phyloP scores from a whole-genome alignment of 192 early-diverging fungal species.

The Podochytrium sp. region DNA sequence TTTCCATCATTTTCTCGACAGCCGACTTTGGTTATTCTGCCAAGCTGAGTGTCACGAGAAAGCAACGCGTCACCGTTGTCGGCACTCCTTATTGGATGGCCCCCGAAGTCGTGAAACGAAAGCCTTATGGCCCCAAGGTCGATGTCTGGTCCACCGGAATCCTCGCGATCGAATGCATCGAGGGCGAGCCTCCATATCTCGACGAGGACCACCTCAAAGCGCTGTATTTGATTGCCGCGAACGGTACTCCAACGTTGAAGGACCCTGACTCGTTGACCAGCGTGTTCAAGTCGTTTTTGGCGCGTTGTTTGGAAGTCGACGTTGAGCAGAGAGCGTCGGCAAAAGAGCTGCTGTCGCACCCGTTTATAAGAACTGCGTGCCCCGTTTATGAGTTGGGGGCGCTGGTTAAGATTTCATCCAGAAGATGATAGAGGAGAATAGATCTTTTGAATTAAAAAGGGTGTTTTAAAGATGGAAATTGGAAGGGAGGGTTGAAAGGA shows the following conservation, averaged over 20 bases:
- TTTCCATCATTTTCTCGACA: conserved; percentile 23
- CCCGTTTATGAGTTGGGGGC: conserved; percentile 73
- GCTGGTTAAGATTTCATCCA: conserved; percentile 52
- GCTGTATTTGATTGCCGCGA: conserved; percentile 77
- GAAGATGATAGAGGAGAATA: too few species aligned
- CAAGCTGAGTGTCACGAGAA: conserved; percentile 74
- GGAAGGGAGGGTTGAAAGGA: too few species aligned
- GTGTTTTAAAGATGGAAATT: too few species aligned
- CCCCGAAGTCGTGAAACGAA: conserved; percentile 57
- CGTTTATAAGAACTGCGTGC: conserved; percentile 77
- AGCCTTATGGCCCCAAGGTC: conserved; percentile 52
- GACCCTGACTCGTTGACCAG: conserved; percentile 81
- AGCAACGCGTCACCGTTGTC: conserved; percentile 69
- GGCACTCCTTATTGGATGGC: conserved; percentile 60
- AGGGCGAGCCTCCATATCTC: conserved; percentile 64
- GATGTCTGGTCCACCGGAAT: conserved; percentile 69
- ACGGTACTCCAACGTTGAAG: conserved; percentile 89
- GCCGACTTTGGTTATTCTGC: conserved; percentile 94
- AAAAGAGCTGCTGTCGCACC: conserved; percentile 78
- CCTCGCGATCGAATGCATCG: conserved; percentile 62
- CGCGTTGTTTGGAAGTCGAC: conserved; percentile 88
- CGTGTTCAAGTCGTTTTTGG: conserved; percentile 89
- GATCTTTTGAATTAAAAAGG: too few species aligned
- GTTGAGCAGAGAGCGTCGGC: conserved; percentile 79
- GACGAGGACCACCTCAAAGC: conserved; percentile 87